Evolutionary conservation across 257 asterid species (phyloP), one percentile per base, ranked within the genome.

Genomic region (Coffea canephora): DNA sequence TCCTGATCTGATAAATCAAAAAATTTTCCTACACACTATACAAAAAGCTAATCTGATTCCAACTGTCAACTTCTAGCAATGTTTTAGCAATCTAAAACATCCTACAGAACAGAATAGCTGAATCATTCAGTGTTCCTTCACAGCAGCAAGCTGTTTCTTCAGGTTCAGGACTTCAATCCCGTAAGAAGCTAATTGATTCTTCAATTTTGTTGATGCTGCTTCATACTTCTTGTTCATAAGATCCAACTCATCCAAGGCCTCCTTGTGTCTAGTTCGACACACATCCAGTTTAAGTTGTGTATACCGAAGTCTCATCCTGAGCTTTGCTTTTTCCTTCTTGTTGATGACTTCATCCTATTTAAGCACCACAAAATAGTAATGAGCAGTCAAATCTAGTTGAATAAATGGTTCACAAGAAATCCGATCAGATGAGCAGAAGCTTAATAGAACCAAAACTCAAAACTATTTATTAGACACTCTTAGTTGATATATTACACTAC

Each of bases 241-340:
- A 21, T 88, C 93, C 80, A 82, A 65, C 78, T 90, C 96, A 23
- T 86, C 88, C 59, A 79, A 78, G 10, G 78, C 64, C 59, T 90
- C 93, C 62, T 68, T 74, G 84, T 91, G 85, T 69, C 92, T 86
- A 13, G 69, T 62, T 0, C 94, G 88, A 73, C 75, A 85, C 66
- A 84, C 69, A 73, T 91, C 97, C 81, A 94, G 84, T 82, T 91
- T 94, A 25, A 84, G 73, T 77, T 92, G 97, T 73, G 91, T 72
- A 69, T 87, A 87, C 34, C 82, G 85, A 59, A 90, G 95, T 78
- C 90, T 88, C 96, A 90, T 91, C 82, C 93, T 88, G 45, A 89
- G 85, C 79, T 91, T 92, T 16, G 87, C 86, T 76, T 79, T 90
- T 81, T 83, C 97, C 85, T 82, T 84, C 46, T 57, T 73, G 69